Evolutionary conservation across 192 early-diverging fungal genomes (phyloP).

Genomic region (Rhizophagus prolifer): DNA sequence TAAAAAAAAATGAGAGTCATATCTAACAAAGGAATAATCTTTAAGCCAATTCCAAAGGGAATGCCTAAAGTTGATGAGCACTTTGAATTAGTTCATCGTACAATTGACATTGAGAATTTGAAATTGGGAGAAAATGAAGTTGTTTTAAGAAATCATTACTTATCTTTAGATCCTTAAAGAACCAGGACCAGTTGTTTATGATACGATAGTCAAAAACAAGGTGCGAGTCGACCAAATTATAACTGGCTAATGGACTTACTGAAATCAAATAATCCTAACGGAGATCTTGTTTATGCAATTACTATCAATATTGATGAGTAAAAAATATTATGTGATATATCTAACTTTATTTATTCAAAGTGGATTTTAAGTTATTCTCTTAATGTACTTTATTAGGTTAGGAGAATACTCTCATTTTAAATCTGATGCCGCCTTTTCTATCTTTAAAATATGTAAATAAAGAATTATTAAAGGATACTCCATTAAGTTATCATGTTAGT

Average conservation of each 20-base stretch:
- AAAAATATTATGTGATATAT: constrained; percentile 39
- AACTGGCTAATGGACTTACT: constrained; percentile 56
- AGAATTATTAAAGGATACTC: constrained; percentile 57
- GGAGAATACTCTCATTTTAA: constrained; percentile 38
- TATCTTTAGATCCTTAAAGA: constrained; percentile 67
- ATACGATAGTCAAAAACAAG: too few relatives aligned
- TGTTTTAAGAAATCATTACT: constrained; percentile 57
- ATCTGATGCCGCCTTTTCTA: constrained; percentile 50
- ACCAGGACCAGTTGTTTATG: too few relatives aligned
- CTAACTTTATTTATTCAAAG: not conserved
- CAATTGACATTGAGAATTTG: constrained; percentile 44
- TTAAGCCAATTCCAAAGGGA: not conserved
- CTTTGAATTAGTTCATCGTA: constrained; percentile 17
- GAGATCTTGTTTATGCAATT: constrained; percentile 63
- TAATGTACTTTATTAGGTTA: constrained; percentile 7
- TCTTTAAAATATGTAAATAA: constrained; percentile 69
- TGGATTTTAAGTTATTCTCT: too few relatives aligned
- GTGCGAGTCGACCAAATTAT: constrained; percentile 61
- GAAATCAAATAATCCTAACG: constrained; percentile 62
- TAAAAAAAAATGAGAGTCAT: too few relatives aligned
- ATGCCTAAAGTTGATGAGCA: not conserved
- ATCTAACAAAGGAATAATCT: not conserved
- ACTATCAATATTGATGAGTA: constrained; percentile 40
- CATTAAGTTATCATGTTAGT: constrained; percentile 9
- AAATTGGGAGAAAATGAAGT: constrained; percentile 47